Evolutionary conservation across 495 filamentous ascomycete species (phyloP).

Genomic region (Penicillium psychrofluorescens): DNA sequence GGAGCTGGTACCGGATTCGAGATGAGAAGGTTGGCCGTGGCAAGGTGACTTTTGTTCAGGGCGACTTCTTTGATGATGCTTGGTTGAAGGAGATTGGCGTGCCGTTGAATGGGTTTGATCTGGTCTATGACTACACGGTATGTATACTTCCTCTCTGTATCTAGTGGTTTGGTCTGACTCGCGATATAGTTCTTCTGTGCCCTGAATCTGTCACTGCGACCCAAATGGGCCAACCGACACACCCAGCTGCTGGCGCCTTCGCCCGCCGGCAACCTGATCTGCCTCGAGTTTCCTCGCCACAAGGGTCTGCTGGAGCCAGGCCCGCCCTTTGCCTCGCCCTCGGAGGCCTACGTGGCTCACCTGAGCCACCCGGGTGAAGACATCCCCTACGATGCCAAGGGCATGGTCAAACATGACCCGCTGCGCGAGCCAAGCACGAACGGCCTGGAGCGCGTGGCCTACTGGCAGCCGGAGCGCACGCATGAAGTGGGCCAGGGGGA

Average conservation of each 20-base stretch:
- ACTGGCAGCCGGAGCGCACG: slow-evolving; percentile 61
- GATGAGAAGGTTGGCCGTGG: slow-evolving; percentile 44
- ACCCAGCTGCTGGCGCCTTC: slow-evolving; percentile 52
- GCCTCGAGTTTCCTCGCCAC: slow-evolving; percentile 72
- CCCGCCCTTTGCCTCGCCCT: slow-evolving; percentile 61
- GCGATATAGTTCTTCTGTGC: slow-evolving; percentile 67
- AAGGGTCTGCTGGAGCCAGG: slow-evolving; percentile 57
- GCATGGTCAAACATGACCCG: slow-evolving; percentile 38
- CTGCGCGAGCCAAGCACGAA: slow-evolving; percentile 28
- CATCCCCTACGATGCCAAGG: slow-evolving; percentile 53
- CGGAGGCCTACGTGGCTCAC: slow-evolving; percentile 58
- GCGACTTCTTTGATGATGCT: slow-evolving; percentile 66
- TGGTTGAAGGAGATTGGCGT: slow-evolving; percentile 44
- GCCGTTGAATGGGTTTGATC: slow-evolving; percentile 54
- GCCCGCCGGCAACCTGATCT: slow-evolving; percentile 56
- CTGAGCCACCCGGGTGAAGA: slow-evolving; percentile 58
- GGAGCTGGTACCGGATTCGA: slow-evolving; percentile 37
- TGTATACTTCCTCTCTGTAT: slow-evolving; percentile 13
- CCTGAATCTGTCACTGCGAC: slow-evolving; percentile 55
- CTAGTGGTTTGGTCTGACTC: background rate
- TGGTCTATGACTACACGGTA: slow-evolving; percentile 84
- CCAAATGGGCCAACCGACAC: slow-evolving; percentile 64
- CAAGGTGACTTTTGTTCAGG: slow-evolving; percentile 49
- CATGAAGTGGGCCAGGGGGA: slow-evolving; percentile 44
- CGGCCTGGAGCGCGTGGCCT: slow-evolving; percentile 51